Conservation (phyloP, 768 basidiomycete species). For the Sarcomyxa edulis region DNA sequence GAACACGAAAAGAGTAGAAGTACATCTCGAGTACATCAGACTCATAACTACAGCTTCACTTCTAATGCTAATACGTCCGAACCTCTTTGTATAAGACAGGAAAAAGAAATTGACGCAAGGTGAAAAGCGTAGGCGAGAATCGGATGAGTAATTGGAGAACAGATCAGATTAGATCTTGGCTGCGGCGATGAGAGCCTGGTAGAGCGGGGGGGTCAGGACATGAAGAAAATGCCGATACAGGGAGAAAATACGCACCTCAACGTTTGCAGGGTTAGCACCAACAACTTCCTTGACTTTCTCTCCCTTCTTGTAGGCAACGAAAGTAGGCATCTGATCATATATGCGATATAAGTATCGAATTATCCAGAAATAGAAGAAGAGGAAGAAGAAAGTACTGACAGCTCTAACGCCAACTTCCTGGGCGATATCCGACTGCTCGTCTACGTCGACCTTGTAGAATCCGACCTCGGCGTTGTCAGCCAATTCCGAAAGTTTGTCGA, state of each 20-base stretch:
- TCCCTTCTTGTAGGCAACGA: conserved; percentile 15
- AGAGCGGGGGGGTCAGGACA: too few relatives aligned
- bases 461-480: conserved; percentile 30
- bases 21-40: too few relatives aligned
- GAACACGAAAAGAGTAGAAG: too few relatives aligned
- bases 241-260: conserved; percentile 5
- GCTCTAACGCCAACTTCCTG: conserved; percentile 58
- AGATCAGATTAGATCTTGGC: too few relatives aligned
- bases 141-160: too few relatives aligned
- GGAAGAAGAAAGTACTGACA: conserved; percentile 29
- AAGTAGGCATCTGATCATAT: conserved; percentile 26
- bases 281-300: conserved; percentile 7
- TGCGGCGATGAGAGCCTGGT: too few relatives aligned
- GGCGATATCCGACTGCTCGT: conserved; percentile 46
- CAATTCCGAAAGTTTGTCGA: conserved; percentile 46
- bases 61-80: too few relatives aligned
- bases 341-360: background rate
- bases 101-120: too few relatives aligned
- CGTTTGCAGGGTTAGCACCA: conserved; percentile 7
- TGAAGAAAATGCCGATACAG: too few relatives aligned
- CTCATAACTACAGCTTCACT: too few relatives aligned
- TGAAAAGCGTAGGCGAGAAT: too few relatives aligned
- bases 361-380: background rate
- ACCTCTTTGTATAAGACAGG: too few relatives aligned
- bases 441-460: conserved; percentile 76